These are phyloP conservation scores for Hippophae gyantsensis DNA, from an alignment of 306 rosid species.

Conservation along the genomic window DNA sequence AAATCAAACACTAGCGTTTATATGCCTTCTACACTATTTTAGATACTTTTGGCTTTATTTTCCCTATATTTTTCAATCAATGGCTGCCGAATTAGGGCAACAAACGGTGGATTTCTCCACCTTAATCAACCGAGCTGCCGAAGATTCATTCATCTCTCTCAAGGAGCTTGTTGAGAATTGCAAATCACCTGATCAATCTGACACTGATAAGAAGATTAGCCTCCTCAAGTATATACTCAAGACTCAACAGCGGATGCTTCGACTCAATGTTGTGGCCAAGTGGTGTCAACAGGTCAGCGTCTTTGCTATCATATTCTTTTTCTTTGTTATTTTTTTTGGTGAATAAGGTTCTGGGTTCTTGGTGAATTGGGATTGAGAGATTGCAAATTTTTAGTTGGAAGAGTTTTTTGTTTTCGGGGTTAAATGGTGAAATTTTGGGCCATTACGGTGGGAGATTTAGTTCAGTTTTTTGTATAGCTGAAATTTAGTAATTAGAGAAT, in stretches of 20 bases:
- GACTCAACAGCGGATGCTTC: conserved; percentile 95
- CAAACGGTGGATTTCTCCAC: conserved; percentile 87
- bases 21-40: conserved; percentile 7
- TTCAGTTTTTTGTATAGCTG: not conserved
- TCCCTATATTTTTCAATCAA: conserved; percentile 11
- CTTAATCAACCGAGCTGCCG: conserved; percentile 67
- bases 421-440: conserved; percentile 9
- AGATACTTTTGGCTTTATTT: conserved; percentile 2
- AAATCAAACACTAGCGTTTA: conserved; percentile 15
- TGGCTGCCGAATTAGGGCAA: conserved; percentile 89
- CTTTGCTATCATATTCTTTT: not conserved
- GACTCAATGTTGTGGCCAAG: conserved; percentile 88
- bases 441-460: not conserved
- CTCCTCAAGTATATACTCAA: conserved; percentile 75
- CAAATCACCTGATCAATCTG: conserved; percentile 57
- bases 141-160: conserved; percentile 65
- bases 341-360: not conserved
- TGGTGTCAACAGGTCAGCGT: conserved; percentile 84
- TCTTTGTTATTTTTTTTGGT: not conserved
- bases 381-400: not conserved
- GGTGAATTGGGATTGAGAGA: conserved; percentile 7
- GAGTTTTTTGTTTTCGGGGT: not conserved
- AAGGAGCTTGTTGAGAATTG: conserved; percentile 78
- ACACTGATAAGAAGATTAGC: conserved; percentile 70
- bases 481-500: not conserved